phyloP scores from a whole-genome alignment of 2,329 filamentous ascomycete genomes.

The Zelopaecilomyces penicillatus region DNA sequence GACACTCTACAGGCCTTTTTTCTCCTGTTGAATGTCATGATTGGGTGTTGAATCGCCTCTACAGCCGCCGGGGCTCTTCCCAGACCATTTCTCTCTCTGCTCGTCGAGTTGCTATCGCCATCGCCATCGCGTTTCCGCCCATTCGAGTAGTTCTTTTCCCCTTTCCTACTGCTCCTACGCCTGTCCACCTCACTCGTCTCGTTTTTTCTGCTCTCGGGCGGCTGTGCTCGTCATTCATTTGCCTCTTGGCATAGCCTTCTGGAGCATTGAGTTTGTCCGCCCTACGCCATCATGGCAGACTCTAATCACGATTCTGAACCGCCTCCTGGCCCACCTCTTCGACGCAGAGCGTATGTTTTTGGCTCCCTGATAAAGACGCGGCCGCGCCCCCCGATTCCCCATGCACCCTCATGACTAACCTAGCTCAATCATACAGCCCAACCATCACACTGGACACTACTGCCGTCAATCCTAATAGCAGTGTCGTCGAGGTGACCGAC shows the following conservation, averaged over 20 bases:
- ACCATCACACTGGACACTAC: conserved; percentile 49
- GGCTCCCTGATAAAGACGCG: background rate
- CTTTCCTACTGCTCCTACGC: background rate
- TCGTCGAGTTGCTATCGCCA: too few species aligned
- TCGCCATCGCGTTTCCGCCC: too few species aligned
- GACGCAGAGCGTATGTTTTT: conserved; percentile 31
- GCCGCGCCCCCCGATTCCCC: conserved; percentile 3
- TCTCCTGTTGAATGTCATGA: too few species aligned
- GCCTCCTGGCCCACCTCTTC: conserved; percentile 11
- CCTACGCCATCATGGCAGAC: conserved; percentile 14
- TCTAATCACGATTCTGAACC: conserved; percentile 11
- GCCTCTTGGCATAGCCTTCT: conserved; percentile 7
- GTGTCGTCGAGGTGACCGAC: conserved; percentile 21
- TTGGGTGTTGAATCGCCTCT: too few species aligned
- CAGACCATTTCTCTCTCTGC: too few species aligned
- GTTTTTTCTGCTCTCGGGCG: background rate
- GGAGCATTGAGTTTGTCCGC: conserved; percentile 11
- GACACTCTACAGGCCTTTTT: too few species aligned
- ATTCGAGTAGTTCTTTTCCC: background rate
- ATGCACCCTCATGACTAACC: conserved; percentile 5
- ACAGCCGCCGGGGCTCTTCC: too few species aligned
- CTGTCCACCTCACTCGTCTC: background rate
- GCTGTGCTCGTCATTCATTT: conserved; percentile 1
- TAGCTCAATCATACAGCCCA: conserved; percentile 27
- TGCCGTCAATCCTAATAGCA: conserved; percentile 23